phyloP scores from a whole-genome alignment of 106 monocot genomes.

The Vanilla planifolia region DNA sequence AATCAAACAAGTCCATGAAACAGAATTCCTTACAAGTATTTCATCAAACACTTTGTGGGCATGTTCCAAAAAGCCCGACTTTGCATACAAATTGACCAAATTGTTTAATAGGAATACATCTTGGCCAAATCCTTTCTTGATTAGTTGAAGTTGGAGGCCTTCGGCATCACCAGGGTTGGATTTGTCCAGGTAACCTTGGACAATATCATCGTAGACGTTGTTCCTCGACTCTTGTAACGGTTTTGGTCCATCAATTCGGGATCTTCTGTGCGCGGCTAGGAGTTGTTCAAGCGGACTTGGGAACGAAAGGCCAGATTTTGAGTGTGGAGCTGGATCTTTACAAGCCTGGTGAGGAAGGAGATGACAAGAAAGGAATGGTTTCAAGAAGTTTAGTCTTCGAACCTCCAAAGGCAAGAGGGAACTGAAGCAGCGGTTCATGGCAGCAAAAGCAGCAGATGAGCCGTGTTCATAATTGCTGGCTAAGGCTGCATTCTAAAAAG shows the following conservation, averaged over 20 bases:
- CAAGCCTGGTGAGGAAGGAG: not conserved
- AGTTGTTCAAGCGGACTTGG: conserved; percentile 5
- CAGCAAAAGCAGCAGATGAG: no score
- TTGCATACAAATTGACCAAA: conserved; percentile 43
- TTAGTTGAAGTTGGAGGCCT: conserved; percentile 31
- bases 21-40: conserved; percentile 50
- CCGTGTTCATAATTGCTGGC: no score
- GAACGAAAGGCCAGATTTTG: not conserved
- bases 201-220: conserved; percentile 2
- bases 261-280: not conserved
- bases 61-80: conserved; percentile 11
- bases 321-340: not conserved
- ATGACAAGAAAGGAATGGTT: not conserved
- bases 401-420: not conserved
- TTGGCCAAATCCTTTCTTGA: conserved; percentile 41
- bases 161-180: conserved; percentile 7
- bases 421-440: conserved; percentile 2
- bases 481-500: no score
- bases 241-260: not conserved
- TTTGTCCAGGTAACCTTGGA: not conserved
- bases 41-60: conserved; percentile 67
- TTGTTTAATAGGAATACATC: conserved; percentile 61
- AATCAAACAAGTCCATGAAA: conserved; percentile 80
- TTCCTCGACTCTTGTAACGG: not conserved
- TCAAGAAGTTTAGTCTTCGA: not conserved